phyloP scores from a whole-genome alignment of 495 filamentous ascomycete genomes.

The Xylaria palmicola region DNA sequence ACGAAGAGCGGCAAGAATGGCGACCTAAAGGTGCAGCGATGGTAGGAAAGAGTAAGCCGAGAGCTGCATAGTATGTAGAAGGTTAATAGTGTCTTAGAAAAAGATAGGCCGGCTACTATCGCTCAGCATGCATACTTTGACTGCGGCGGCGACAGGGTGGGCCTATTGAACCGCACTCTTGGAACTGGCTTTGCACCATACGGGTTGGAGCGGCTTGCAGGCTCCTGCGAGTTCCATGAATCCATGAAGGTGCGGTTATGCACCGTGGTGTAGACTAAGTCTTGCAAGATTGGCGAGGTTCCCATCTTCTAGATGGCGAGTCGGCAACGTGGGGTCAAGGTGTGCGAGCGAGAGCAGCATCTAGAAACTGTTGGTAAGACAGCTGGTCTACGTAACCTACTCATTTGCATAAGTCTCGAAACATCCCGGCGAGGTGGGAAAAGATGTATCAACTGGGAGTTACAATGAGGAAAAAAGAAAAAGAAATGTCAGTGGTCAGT shows the following conservation, averaged over 20 bases:
- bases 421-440: not conserved
- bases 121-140: constrained; percentile 3
- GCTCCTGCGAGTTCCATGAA: too few relatives aligned
- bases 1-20: not conserved
- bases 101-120: not conserved
- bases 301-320: not conserved
- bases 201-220: too few relatives aligned
- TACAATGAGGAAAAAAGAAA: too few relatives aligned
- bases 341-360: constrained; percentile 4
- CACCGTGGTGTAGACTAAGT: too few relatives aligned
- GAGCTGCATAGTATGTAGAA: not conserved
- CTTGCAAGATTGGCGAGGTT: not conserved
- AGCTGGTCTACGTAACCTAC: not conserved
- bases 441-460: not conserved
- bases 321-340: not conserved
- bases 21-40: not conserved
- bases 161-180: constrained; percentile 1
- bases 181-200: too few relatives aligned
- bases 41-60: not conserved
- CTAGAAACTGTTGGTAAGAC: not conserved
- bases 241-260: too few relatives aligned
- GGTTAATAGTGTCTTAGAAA: not conserved
- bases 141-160: constrained; percentile 8
- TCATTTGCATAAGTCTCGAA: constrained; percentile 2
- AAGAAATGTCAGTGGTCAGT: too few relatives aligned